Percentiles rank a stretch among this genome's conserved stretches.
phyloP scores from a whole-genome alignment of 805 yeast species.

The Naumovozyma castellii region DNA sequence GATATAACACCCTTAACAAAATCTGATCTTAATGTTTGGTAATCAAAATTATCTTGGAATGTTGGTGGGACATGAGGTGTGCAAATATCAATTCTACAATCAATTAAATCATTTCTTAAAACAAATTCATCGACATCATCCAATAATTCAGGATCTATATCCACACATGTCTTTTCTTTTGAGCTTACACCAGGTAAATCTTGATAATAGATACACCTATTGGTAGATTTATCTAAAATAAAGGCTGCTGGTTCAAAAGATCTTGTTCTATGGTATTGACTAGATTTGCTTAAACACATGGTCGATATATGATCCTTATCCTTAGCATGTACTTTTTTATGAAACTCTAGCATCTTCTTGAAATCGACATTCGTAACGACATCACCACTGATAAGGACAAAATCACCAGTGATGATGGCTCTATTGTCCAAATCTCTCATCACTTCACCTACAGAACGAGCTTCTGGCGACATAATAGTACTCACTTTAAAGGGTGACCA shows the following conservation, averaged over 20 bases:
- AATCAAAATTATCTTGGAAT: conserved; percentile 93
- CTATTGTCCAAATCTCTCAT: conserved; percentile 91
- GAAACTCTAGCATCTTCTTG: conserved; percentile 60
- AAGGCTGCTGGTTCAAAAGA: conserved; percentile 80
- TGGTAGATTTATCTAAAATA: conserved; percentile 61
- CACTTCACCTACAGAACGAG: conserved; percentile 91
- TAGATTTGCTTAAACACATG: conserved; percentile 82
- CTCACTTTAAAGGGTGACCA: conserved; percentile 75
- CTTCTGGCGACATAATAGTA: conserved; percentile 75
- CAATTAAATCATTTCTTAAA: conserved; percentile 86
- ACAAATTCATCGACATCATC: conserved; percentile 65
- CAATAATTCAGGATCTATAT: conserved; percentile 75
- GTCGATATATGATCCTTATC: conserved; percentile 92
- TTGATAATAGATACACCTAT: conserved; percentile 78
- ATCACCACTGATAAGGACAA: conserved; percentile 84
- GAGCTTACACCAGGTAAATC: conserved; percentile 52
- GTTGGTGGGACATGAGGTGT: conserved; percentile 90
- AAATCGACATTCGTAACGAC: conserved; percentile 89
- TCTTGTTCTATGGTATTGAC: conserved; percentile 77
- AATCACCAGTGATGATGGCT: conserved; percentile 84
- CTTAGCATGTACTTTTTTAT: conserved; percentile 53
- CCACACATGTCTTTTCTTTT: conserved; percentile 39
- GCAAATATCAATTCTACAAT: conserved; percentile 94
- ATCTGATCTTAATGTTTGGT: conserved; percentile 75
- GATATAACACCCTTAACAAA: conserved; percentile 86